These are phyloP conservation scores for Metroxylon sagu DNA, from an alignment of 176 grass and related monocot species.

Conservation along the genomic window DNA sequence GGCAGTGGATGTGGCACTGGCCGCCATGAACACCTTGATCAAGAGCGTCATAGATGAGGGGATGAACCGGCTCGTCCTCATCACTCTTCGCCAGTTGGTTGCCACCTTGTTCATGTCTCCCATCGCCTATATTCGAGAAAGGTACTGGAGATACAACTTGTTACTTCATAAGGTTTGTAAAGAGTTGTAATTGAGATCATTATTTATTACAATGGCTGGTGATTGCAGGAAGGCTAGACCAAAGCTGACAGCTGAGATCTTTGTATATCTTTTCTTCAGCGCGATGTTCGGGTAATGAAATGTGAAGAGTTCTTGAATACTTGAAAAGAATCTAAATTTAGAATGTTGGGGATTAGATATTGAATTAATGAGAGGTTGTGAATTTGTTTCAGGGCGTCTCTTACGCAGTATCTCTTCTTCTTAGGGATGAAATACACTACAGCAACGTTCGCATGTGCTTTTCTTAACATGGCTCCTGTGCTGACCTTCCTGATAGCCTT, in stretches of 20 bases:
- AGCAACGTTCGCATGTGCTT: conserved; percentile 78
- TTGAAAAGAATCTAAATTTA: no score
- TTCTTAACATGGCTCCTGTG: conserved; percentile 72
- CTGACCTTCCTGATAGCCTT: conserved; percentile 75
- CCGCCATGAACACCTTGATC: conserved; percentile 43
- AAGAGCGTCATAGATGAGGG: conserved; percentile 67
- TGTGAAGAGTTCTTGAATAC: background rate
- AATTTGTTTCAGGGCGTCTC: conserved; percentile 41
- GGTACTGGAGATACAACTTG: conserved; percentile 12
- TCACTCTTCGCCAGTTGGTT: conserved; percentile 50
- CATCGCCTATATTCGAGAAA: conserved; percentile 61
- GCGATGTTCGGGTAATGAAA: conserved; percentile 50
- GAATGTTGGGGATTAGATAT: no score
- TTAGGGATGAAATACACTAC: conserved; percentile 61
- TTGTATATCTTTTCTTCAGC: conserved; percentile 64
- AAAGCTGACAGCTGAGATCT: conserved; percentile 57
- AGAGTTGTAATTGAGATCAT: background rate
- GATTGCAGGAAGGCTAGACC: conserved; percentile 60
- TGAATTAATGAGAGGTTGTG: no score
- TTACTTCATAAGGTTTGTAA: no score
- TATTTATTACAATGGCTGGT: background rate
- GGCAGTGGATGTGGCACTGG: conserved; percentile 33
- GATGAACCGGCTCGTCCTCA: conserved; percentile 55
- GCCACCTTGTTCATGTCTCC: conserved; percentile 58
- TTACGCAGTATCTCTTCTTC: conserved; percentile 88